Conservation (phyloP, 805 yeast genomes). For the Pichia membranifaciens region DNA sequence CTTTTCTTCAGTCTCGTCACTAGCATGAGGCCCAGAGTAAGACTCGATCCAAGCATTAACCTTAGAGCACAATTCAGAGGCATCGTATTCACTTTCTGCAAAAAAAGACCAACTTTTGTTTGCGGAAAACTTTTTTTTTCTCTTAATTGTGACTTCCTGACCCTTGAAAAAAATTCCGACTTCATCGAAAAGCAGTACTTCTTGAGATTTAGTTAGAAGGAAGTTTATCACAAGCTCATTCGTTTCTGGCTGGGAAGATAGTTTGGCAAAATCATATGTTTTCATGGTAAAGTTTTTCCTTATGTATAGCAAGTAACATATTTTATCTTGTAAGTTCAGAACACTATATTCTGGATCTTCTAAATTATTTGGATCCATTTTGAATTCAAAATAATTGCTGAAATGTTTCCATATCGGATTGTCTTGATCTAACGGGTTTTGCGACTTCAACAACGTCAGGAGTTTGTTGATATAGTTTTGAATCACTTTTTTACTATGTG, state of each 20-base stretch:
- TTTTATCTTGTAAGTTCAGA: slow-evolving; percentile 12
- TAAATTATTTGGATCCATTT: slow-evolving; percentile 8
- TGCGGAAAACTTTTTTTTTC: slow-evolving; percentile 30
- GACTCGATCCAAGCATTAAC: slow-evolving; percentile 9
- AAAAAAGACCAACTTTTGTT: slow-evolving; percentile 45
- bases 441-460: slow-evolving; percentile 8
- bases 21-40: slow-evolving; percentile 2
- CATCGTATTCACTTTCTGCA: slow-evolving; percentile 71
- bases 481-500: slow-evolving; percentile 28
- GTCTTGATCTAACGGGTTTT: slow-evolving; percentile 13
- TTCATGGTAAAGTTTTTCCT: slow-evolving; percentile 18
- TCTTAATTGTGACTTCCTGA: slow-evolving; percentile 23
- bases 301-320: slow-evolving; percentile 20
- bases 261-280: slow-evolving; percentile 14
- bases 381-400: slow-evolving; percentile 26
- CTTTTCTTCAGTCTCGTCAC: slow-evolving; percentile 13
- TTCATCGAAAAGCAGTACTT: slow-evolving; percentile 21
- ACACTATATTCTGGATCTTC: slow-evolving; percentile 9
- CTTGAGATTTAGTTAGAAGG: slow-evolving; percentile 16
- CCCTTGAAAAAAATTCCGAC: slow-evolving; percentile 19
- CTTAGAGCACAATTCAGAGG: slow-evolving; percentile 24
- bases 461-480: slow-evolving; percentile 28
- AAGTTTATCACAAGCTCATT: slow-evolving; percentile 7
- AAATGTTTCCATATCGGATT: slow-evolving; percentile 23
- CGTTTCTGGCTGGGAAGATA: slow-evolving; percentile 7